A percentile compares a stretch with the other conserved stretches of the same genome.
Evolutionary conservation across 1,284 basidiomycete species (phyloP).

Genomic region (Cryptococcus deneoformans): DNA sequence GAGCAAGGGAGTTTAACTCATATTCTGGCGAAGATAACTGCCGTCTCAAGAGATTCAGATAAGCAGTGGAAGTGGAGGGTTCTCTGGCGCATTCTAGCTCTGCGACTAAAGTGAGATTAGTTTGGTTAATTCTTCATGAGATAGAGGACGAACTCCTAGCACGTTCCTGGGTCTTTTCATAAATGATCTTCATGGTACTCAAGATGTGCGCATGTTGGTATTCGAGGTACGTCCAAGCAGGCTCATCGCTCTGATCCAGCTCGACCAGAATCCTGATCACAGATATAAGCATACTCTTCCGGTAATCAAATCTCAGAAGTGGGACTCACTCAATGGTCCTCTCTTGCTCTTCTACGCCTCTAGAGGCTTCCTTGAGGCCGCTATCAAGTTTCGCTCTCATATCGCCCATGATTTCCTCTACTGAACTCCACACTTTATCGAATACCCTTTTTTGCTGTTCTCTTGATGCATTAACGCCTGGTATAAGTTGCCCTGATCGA

Average conservation of each 20-base stretch:
- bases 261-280: constrained; percentile 74
- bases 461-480: constrained; percentile 51
- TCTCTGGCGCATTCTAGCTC: constrained; percentile 13
- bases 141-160: constrained; percentile 57
- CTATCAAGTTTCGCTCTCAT: constrained; percentile 76
- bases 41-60: constrained; percentile 27
- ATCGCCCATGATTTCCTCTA: constrained; percentile 92
- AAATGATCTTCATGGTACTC: constrained; percentile 69
- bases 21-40: constrained; percentile 30
- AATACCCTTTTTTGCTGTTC: constrained; percentile 88
- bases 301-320: background rate
- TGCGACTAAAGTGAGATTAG: constrained; percentile 3
- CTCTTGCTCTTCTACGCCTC: constrained; percentile 90
- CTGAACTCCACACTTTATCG: constrained; percentile 93
- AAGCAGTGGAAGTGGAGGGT: constrained; percentile 27
- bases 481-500: constrained; percentile 70
- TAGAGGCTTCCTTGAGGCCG: constrained; percentile 71
- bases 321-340: constrained; percentile 82
- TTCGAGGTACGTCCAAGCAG: constrained; percentile 92
- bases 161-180: constrained; percentile 57
- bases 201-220: constrained; percentile 85
- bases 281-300: background rate
- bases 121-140: background rate
- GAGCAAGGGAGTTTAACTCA: constrained; percentile 50
- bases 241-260: constrained; percentile 69